Evolutionary conservation across 768 basidiomycete species (phyloP), one percentile per base, ranked within the genome.

Genomic region (Gymnopilus dilepis): DNA sequence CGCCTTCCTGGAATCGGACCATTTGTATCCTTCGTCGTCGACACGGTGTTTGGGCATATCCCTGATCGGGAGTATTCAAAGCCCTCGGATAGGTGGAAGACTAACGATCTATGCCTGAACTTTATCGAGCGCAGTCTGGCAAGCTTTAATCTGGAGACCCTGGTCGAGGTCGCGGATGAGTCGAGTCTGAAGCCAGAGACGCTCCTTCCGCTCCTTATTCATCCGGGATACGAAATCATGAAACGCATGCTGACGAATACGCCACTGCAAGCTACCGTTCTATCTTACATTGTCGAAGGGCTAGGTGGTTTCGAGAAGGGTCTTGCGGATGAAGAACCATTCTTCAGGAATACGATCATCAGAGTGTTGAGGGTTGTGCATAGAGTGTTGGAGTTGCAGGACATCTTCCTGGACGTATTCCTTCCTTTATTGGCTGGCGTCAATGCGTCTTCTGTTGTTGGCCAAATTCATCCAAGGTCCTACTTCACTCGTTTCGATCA

Each of bases 221-320:
- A 97, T 69, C 95, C 97, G 2, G 97, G 95, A 0, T 94, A 92
- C 70, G 91, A 95, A 58, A 77, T 97, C 58, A 85, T 95, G 76
- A 85, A 89, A 43, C 86, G 93, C 4, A 68, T 98, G 13, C 78
- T 98, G 51, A 89, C 89, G 15, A 84, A 84, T 48, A 86, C 90
- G 0, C 79, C 85, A 0, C 80, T 98, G 3, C 94, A 95, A 71
- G 74, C 82, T 3, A 86, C 82, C 47, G 80, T 98, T 41, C 79
- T 97, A 51, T 85, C 88, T 0, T 92, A 95, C 69, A 80, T 96
- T 58, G 88, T 90, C 6, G 91, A 94, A 22, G 94, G 93, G 0
- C 78, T 91, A 21, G 87, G 87, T 63, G 88, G 89, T 2, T 87
- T 95, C 56, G 88, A 91, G 68, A 87, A 86, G 66, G 85, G 84